A percentile compares a stretch with the other conserved stretches of the same genome.
Evolutionary conservation across 78 protist genomes (phyloP).

Genomic region (Emiliania huxleyi): DNA sequence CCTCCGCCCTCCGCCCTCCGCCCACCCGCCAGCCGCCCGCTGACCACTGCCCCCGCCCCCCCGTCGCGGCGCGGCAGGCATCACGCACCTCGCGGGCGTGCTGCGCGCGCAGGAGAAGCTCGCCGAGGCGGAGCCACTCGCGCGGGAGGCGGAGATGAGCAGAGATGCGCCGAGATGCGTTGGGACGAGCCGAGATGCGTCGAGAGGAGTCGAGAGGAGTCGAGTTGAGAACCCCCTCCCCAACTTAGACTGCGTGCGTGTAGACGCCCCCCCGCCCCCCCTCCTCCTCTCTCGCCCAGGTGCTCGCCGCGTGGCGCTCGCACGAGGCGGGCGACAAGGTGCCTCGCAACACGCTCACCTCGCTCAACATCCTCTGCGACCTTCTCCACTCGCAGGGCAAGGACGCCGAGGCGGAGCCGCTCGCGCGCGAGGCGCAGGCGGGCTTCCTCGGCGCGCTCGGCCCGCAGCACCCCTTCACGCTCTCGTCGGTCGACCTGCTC

Average conservation of each 20-base stretch:
- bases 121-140: background rate
- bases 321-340: background rate
- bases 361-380: background rate
- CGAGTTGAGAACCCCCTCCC: too few relatives aligned
- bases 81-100: background rate
- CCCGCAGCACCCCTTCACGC: background rate
- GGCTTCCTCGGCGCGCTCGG: background rate
- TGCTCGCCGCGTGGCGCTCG: background rate
- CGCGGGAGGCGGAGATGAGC: background rate
- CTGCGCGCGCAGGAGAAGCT: background rate
- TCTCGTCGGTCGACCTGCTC: background rate
- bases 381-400: background rate
- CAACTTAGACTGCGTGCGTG: too few relatives aligned
- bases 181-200: too few relatives aligned
- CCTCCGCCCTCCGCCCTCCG: too few relatives aligned
- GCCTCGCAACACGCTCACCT: background rate
- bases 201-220: too few relatives aligned
- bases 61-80: too few relatives aligned
- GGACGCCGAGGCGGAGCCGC: conserved; percentile 9
- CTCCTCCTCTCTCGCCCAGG: background rate
- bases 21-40: too few relatives aligned
- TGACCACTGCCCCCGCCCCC: too few relatives aligned
- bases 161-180: too few relatives aligned
- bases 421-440: background rate
- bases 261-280: too few relatives aligned